Conservation (phyloP, 2,329 filamentous ascomycete genomes). For the Thelonectria discophora region DNA sequence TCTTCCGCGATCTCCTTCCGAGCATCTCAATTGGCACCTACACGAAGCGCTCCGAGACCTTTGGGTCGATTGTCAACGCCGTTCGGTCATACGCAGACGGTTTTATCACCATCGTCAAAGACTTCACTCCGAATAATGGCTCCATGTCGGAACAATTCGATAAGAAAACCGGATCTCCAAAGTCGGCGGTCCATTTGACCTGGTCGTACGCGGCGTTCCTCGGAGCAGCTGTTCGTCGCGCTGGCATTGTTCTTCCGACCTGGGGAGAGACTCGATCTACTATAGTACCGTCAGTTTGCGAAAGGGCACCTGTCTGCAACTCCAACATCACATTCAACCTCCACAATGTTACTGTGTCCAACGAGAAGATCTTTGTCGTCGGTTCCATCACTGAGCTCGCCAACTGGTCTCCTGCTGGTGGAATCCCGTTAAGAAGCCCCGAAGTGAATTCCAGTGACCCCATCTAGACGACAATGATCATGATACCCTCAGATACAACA, state of each 20-base stretch:
- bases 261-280: slow-evolving; percentile 54
- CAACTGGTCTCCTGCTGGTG: slow-evolving; percentile 50
- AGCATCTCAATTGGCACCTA: slow-evolving; percentile 25
- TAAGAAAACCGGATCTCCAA: slow-evolving; percentile 57
- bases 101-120: slow-evolving; percentile 57
- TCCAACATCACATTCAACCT: slow-evolving; percentile 36
- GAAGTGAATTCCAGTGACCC: slow-evolving; percentile 49
- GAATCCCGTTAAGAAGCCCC: slow-evolving; percentile 60
- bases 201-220: slow-evolving; percentile 77
- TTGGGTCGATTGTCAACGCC: slow-evolving; percentile 21
- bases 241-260: slow-evolving; percentile 59
- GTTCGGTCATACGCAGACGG: slow-evolving; percentile 25
- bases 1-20: slow-evolving; percentile 25
- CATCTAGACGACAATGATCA: slow-evolving; percentile 63
- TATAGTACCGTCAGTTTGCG: slow-evolving; percentile 29
- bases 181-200: slow-evolving; percentile 73
- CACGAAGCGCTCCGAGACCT: slow-evolving; percentile 18
- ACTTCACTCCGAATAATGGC: slow-evolving; percentile 70
- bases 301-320: slow-evolving; percentile 39
- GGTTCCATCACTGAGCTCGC: slow-evolving; percentile 51
- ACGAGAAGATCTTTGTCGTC: slow-evolving; percentile 35
- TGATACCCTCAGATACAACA: slow-evolving; percentile 59
- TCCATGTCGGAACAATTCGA: slow-evolving; percentile 72
- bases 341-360: slow-evolving; percentile 22
- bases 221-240: slow-evolving; percentile 64